Evolutionary conservation across 192 early-diverging fungal species (phyloP).

Genomic region (Linnemannia schmuckeri): DNA sequence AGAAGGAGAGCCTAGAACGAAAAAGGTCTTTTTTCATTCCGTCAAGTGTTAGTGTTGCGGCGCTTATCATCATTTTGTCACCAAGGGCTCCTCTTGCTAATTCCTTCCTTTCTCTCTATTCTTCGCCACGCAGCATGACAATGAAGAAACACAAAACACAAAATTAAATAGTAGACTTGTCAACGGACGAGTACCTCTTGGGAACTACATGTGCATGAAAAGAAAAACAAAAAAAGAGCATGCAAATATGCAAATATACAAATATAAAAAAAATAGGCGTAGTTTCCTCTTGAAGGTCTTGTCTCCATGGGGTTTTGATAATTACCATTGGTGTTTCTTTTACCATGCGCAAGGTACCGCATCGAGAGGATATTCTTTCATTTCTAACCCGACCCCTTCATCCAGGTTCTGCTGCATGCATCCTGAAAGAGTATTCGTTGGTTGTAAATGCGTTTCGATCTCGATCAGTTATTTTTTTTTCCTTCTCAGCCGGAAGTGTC

Average conservation of each 20-base stretch:
- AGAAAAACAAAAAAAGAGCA: not conserved
- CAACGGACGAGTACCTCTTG: not conserved
- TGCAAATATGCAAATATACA: not conserved
- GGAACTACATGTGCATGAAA: constrained; percentile 7
- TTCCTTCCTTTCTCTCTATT: not conserved
- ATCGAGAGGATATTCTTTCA: not conserved
- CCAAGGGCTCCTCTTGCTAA: not conserved
- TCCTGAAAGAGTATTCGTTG: not conserved
- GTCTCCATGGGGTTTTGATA: too few species aligned
- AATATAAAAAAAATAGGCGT: not conserved
- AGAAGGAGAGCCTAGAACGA: not conserved
- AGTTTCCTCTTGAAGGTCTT: not conserved
- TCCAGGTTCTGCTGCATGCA: not conserved
- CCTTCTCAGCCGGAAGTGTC: not conserved
- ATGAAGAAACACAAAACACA: not conserved
- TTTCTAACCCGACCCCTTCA: not conserved
- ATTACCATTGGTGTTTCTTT: not conserved
- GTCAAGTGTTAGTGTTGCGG: not conserved
- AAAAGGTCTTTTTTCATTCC: not conserved
- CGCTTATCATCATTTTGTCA: not conserved
- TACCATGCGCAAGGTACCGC: not conserved
- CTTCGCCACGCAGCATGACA: not conserved
- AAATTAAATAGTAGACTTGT: not conserved
- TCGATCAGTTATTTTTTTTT: not conserved
- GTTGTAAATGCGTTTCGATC: not conserved